Percentiles rank a stretch among this genome's conserved stretches.
Conservation (phyloP, 2,329 filamentous ascomycete genomes). For the Nothophaeocryptopus gaeumannii region DNA sequence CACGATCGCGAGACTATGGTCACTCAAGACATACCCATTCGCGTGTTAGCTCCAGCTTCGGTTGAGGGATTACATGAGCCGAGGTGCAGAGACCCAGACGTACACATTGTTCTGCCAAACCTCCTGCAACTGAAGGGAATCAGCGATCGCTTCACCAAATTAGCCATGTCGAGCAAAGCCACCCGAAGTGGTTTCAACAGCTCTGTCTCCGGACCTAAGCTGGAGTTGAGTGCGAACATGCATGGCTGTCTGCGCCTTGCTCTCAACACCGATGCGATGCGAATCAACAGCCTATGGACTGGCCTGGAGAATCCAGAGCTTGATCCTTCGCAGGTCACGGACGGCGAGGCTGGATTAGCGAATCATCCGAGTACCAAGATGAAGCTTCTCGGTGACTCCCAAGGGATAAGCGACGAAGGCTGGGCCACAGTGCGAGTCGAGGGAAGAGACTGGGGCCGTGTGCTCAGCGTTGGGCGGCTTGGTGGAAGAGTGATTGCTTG, state of each 20-base stretch:
- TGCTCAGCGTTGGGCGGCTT: constrained; percentile 86
- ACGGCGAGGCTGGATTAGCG: constrained; percentile 63
- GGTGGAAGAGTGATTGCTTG: constrained; percentile 92
- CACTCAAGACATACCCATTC: constrained; percentile 93
- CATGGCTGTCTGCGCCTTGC: constrained; percentile 79
- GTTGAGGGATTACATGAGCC: constrained; percentile 96
- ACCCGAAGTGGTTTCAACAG: constrained; percentile 35
- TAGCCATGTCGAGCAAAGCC: constrained; percentile 55
- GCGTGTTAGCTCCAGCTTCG: constrained; percentile 75
- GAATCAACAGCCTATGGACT: constrained; percentile 81
- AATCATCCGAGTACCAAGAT: constrained; percentile 81
- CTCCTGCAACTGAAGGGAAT: constrained; percentile 88
- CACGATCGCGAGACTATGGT: constrained; percentile 85
- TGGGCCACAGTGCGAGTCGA: constrained; percentile 92
- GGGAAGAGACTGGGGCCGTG: constrained; percentile 88
- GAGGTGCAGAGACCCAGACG: constrained; percentile 83
- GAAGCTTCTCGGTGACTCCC: constrained; percentile 55
- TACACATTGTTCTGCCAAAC: constrained; percentile 86
- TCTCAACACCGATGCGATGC: constrained; percentile 77
- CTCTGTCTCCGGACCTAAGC: constrained; percentile 52
- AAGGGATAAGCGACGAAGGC: constrained; percentile 68
- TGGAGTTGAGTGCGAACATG: constrained; percentile 92
- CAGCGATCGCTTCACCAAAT: constrained; percentile 89
- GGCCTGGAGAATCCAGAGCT: constrained; percentile 83
- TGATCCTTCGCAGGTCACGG: constrained; percentile 69